Conservation (phyloP, 2,329 filamentous ascomycete genomes). For the Colletotrichum sansevieriae region DNA sequence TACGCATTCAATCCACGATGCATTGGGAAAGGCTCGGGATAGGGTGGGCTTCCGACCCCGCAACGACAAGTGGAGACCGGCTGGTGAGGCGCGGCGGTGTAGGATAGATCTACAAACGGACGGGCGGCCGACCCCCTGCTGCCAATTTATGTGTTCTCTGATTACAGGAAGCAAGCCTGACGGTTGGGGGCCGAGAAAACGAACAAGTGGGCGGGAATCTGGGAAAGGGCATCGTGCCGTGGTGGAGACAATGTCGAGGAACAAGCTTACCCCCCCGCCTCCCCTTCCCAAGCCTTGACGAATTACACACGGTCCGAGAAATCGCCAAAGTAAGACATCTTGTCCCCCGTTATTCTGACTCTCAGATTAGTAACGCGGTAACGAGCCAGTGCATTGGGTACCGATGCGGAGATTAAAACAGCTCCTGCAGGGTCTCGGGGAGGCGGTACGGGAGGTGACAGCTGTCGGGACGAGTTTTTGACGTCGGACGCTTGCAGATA, state of each 20-base stretch:
- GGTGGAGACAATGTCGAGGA: neutral
- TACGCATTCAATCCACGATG: too few species aligned
- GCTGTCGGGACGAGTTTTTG: constrained; percentile 30
- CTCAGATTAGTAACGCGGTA: neutral
- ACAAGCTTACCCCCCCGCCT: neutral
- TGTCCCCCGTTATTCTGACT: neutral
- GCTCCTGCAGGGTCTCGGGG: constrained; percentile 29
- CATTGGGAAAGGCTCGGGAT: too few species aligned
- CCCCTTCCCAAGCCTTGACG: too few species aligned
- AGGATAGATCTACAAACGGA: constrained; percentile 8
- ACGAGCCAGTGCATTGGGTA: constrained; percentile 12
- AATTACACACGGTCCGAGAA: neutral
- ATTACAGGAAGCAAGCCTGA: neutral
- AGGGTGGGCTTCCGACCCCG: neutral
- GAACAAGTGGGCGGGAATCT: constrained; percentile 1
- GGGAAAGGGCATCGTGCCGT: neutral
- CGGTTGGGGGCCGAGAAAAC: neutral
- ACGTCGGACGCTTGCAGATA: constrained; percentile 33
- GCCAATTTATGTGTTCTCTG: neutral
- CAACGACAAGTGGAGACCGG: constrained; percentile 15
- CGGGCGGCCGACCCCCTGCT: neutral
- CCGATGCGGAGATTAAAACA: constrained; percentile 27
- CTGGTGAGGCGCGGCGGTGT: constrained; percentile 4
- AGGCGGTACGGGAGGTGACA: constrained; percentile 23
- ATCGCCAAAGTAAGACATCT: constrained; percentile 13